Conservation (phyloP, 805 yeast genomes). For the Hagleromyces aurorensis region DNA sequence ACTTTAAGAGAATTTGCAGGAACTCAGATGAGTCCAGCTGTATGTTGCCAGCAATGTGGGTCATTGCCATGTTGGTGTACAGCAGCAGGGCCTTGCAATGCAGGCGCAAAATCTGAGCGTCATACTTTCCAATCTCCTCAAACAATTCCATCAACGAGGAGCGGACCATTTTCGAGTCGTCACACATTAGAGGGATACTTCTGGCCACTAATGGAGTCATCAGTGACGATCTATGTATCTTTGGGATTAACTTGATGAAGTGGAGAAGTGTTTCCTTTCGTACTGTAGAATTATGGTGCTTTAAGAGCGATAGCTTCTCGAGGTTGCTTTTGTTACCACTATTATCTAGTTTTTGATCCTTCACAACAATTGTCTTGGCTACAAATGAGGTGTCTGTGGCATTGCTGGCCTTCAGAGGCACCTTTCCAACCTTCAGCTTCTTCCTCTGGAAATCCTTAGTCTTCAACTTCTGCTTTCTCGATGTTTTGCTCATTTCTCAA, state of each 20-base stretch:
- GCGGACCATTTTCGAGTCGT: constrained; percentile 60
- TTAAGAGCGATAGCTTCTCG: constrained; percentile 60
- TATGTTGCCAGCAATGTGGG: constrained; percentile 74
- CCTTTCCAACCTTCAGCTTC: constrained; percentile 84
- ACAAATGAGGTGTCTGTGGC: constrained; percentile 81
- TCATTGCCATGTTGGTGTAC: constrained; percentile 85
- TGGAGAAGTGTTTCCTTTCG: constrained; percentile 61
- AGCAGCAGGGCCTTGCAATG: constrained; percentile 58
- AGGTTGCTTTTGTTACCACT: constrained; percentile 50
- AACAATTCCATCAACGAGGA: constrained; percentile 43
- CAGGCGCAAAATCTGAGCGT: constrained; percentile 48
- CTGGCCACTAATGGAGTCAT: constrained; percentile 28
- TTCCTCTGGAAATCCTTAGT: constrained; percentile 46
- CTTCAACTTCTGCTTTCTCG: constrained; percentile 34
- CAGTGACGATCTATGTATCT: constrained; percentile 28
- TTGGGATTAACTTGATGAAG: constrained; percentile 45
- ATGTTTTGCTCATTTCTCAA: constrained; percentile 26
- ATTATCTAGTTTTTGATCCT: constrained; percentile 32
- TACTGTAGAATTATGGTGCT: constrained; percentile 64
- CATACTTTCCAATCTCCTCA: constrained; percentile 39
- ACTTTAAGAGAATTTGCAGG: constrained; percentile 48
- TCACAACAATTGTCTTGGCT: constrained; percentile 41
- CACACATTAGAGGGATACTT: constrained; percentile 35
- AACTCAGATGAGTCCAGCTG: constrained; percentile 69
- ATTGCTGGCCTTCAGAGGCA: constrained; percentile 60